These are phyloP conservation scores for Ogataea trehalophila DNA, from an alignment of 805 yeast genomes.

Conservation along the genomic window DNA sequence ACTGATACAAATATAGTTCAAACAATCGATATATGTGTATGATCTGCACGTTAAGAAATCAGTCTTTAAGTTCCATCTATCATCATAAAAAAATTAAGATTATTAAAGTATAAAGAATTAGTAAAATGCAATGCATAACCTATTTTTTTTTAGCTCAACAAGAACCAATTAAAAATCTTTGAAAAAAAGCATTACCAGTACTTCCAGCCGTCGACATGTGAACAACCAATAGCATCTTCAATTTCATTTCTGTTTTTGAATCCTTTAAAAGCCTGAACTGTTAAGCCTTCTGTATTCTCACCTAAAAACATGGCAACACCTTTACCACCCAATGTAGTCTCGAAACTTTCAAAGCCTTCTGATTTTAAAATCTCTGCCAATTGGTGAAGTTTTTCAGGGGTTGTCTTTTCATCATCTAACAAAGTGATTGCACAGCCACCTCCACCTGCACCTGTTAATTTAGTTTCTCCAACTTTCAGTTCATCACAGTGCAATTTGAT, in stretches of 20 bases:
- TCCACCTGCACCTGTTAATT: slow-evolving; percentile 98
- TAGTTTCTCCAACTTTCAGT: slow-evolving; percentile 73
- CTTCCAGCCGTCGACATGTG: slow-evolving; percentile 44
- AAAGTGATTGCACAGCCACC: slow-evolving; percentile 97
- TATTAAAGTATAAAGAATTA: no score
- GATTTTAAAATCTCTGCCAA: slow-evolving; percentile 33
- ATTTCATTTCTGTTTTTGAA: slow-evolving; percentile 42
- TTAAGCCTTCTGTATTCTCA: slow-evolving; percentile 8
- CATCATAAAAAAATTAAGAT: no score
- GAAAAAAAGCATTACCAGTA: slow-evolving; percentile 44
- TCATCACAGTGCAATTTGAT: slow-evolving; percentile 65
- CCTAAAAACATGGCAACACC: slow-evolving; percentile 63
- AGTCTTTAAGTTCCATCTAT: no score
- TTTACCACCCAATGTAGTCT: slow-evolving; percentile 80
- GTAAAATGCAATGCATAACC: no score
- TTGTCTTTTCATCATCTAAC: slow-evolving; percentile 43
- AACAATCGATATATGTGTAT: no score
- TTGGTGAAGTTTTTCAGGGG: slow-evolving; percentile 29
- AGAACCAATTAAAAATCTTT: not conserved
- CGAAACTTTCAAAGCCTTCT: slow-evolving; percentile 67
- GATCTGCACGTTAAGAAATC: no score
- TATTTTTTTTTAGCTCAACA: not conserved
- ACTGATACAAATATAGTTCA: no score
- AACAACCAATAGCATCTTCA: slow-evolving; percentile 43
- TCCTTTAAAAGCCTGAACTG: slow-evolving; percentile 34